These are phyloP conservation scores for Botrytis porri DNA, from an alignment of 2,329 filamentous ascomycete species.

Conservation along the genomic window DNA sequence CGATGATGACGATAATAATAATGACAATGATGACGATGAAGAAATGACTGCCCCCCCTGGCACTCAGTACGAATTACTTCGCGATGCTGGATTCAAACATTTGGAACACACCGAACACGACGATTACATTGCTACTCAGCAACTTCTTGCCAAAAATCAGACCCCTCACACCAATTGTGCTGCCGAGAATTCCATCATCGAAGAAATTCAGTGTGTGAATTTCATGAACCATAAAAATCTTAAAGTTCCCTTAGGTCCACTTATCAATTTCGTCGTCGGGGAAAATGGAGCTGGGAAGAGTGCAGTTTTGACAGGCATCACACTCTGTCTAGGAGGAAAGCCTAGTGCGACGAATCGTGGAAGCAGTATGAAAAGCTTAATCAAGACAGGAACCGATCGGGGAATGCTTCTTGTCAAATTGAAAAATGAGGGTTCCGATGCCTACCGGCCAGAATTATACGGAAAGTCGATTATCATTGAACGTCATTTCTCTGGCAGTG, in stretches of 20 bases:
- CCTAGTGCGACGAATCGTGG: slow-evolving; percentile 90
- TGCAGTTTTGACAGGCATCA: slow-evolving; percentile 88
- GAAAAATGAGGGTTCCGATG: slow-evolving; percentile 83
- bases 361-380: slow-evolving; percentile 81
- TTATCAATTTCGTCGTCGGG: slow-evolving; percentile 97
- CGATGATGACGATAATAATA: slow-evolving; percentile 36
- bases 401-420: slow-evolving; percentile 77
- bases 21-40: slow-evolving; percentile 31
- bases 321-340: slow-evolving; percentile 91
- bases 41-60: slow-evolving; percentile 38
- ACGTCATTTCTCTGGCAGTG: slow-evolving; percentile 71
- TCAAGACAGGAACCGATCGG: slow-evolving; percentile 82
- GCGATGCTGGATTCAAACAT: slow-evolving; percentile 58
- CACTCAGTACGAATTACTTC: slow-evolving; percentile 60
- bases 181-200: slow-evolving; percentile 81
- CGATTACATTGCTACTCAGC: slow-evolving; percentile 62
- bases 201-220: slow-evolving; percentile 82
- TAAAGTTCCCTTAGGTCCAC: slow-evolving; percentile 78
- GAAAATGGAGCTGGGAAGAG: slow-evolving; percentile 98
- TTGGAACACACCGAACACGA: slow-evolving; percentile 55
- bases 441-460: slow-evolving; percentile 79
- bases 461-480: slow-evolving; percentile 88
- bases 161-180: slow-evolving; percentile 65
- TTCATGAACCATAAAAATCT: slow-evolving; percentile 95
- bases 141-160: slow-evolving; percentile 46